These are phyloP conservation scores for Globisporangium acanthophoron DNA, from an alignment of 352 stramenopile species.

Conservation along the genomic window DNA sequence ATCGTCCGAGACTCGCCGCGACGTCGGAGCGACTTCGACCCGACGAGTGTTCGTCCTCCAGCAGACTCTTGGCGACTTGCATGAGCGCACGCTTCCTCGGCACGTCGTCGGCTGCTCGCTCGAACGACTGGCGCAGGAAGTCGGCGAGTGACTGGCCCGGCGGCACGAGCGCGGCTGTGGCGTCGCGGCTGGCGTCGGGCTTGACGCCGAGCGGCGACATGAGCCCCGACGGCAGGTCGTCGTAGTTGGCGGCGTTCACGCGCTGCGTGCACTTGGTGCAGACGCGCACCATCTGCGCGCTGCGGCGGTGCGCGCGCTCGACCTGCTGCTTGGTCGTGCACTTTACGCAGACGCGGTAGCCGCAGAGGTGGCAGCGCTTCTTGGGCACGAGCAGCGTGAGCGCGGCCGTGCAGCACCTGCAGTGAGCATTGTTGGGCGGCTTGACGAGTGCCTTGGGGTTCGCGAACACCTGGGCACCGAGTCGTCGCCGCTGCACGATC, in stretches of 20 bases:
- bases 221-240: slow-evolving; percentile 22
- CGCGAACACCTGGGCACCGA: slow-evolving; percentile 35
- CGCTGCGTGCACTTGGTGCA: slow-evolving; percentile 48
- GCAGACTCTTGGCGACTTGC: slow-evolving; percentile 48
- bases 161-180: not conserved
- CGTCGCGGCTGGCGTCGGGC: slow-evolving; percentile 17
- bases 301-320: slow-evolving; percentile 23
- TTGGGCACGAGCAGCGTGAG: slow-evolving; percentile 24
- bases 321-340: slow-evolving; percentile 31
- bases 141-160: slow-evolving; percentile 27
- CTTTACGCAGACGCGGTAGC: slow-evolving; percentile 40
- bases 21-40: not conserved
- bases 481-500: slow-evolving; percentile 35
- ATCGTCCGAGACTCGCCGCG: not conserved
- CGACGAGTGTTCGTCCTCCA: slow-evolving; percentile 18
- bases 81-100: slow-evolving; percentile 23
- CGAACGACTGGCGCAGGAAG: slow-evolving; percentile 34
- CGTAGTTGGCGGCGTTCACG: slow-evolving; percentile 51
- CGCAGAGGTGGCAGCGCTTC: slow-evolving; percentile 43
- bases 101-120: slow-evolving; percentile 15
- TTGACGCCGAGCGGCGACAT: slow-evolving; percentile 21
- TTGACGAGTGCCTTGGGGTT: slow-evolving; percentile 8
- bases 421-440: slow-evolving; percentile 29
- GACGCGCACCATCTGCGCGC: slow-evolving; percentile 26
- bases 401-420: slow-evolving; percentile 29